Base-by-base conservation (phyloP, 148 eudicot genomes). In the Arbutus unedo region DNA sequence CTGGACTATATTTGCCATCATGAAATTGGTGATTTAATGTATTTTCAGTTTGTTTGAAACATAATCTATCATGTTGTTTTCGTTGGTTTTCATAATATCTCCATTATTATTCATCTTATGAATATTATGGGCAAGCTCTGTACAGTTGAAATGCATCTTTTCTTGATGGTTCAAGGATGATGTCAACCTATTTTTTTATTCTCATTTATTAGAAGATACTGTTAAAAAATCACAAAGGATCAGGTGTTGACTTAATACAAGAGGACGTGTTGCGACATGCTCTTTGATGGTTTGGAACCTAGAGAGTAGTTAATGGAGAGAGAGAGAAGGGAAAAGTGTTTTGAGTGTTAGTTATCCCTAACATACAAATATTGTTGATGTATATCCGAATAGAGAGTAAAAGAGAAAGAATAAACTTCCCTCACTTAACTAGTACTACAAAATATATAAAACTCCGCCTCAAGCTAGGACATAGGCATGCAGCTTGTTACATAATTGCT, bases 1-100 rank as follows among this genome's bases (percentile, higher is more conserved):
- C 45, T 51, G 0, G 59, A 23, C 59, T 49, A 53, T 45, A 76
- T 7, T 13, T 49, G 11, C 23, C 4, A 4, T 75, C 5, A 6
- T 79, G 74, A 14, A 66, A 23, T 49, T 79, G 44, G 74, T 47
- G 55, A 79, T 64, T 48, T 60, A 21, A 47, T 44, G 49, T 76
- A n/a, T 21, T 23, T 51, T 76, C 15, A 23, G 2, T 25, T 76
- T 76, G 59, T 14, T 10, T 25, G 0, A 13, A 6, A 21, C 13
- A 21, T 45, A 8, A 47, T 51, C 5, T 76, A 4, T 23, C 79
- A 76, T 76, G 43, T 74, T 15, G 14, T 31, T 21, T 18, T 50
- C 41, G 0, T 25, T 50, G 57, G 44, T 75, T 75, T 75, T 75
- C 43, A 50, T 49, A 57, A 21, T 49, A 31, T 43, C 16, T 50